phyloP scores from a whole-genome alignment of 257 asterid species.

The Rhazya stricta region DNA sequence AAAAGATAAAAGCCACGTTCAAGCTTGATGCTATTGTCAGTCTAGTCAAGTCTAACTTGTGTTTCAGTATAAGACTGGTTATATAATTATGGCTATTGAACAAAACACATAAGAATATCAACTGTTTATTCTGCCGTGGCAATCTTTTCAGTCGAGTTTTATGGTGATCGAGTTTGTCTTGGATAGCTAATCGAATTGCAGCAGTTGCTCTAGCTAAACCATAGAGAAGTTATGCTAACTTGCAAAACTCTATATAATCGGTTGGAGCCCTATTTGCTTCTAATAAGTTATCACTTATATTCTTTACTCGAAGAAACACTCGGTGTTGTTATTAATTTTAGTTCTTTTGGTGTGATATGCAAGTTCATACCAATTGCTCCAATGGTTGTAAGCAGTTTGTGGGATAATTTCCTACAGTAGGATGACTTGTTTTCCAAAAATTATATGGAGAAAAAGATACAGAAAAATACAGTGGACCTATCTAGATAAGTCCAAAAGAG shows the following conservation, averaged over 20 bases:
- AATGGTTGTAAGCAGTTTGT: not conserved
- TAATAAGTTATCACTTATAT: not conserved
- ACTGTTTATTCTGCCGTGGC: not conserved
- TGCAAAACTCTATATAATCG: not conserved
- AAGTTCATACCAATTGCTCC: not conserved
- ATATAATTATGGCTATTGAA: not conserved
- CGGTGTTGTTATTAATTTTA: not conserved
- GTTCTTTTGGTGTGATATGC: not conserved
- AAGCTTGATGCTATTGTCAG: not conserved
- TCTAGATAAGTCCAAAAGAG: no score
- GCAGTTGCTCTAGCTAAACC: not conserved
- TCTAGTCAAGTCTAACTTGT: not conserved
- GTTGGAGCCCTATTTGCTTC: not conserved
- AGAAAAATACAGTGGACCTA: not conserved
- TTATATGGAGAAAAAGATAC: not conserved
- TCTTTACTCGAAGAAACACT: not conserved
- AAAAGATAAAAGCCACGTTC: not conserved
- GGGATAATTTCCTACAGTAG: not conserved
- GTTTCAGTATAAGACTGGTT: not conserved
- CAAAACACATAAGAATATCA: not conserved
- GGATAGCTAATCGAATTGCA: not conserved
- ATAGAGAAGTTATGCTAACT: not conserved
- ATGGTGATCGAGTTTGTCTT: not conserved
- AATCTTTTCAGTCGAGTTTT: not conserved
- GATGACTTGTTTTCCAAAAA: not conserved